Percentiles rank a stretch among this genome's conserved stretches.
These are phyloP conservation scores for Botrytis medusae DNA, from an alignment of 2,329 filamentous ascomycete genomes.

Conservation along the genomic window DNA sequence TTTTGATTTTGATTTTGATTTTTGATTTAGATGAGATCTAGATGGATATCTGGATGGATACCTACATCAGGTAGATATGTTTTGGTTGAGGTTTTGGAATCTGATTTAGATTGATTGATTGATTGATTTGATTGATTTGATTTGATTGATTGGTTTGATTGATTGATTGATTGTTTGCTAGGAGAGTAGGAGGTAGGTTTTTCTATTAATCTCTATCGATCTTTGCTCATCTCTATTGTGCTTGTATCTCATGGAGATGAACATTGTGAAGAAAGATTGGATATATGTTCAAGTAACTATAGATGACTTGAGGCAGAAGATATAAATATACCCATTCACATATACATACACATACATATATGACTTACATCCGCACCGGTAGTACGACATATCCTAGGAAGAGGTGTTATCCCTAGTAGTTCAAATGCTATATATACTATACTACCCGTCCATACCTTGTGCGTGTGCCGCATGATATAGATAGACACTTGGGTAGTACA, in stretches of 20 bases:
- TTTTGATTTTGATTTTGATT: no score
- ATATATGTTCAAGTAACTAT: not conserved
- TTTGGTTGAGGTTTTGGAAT: not conserved
- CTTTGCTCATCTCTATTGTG: not conserved
- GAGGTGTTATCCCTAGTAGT: not conserved
- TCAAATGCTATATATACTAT: not conserved
- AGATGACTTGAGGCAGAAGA: not conserved
- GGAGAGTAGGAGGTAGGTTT: no score
- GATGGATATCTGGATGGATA: not conserved
- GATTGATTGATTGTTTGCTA: not conserved
- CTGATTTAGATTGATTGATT: not conserved
- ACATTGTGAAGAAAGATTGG: not conserved
- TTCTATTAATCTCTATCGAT: not conserved
- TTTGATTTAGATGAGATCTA: not conserved
- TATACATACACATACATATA: not conserved
- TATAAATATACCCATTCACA: not conserved
- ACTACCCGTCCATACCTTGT: not conserved
- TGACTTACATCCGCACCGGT: not conserved
- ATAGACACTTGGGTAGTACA: not conserved
- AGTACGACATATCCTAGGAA: not conserved
- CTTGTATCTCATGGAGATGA: not conserved
- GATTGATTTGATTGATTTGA: not conserved
- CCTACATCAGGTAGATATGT: not conserved
- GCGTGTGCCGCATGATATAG: not conserved
- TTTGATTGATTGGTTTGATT: not conserved